A percentile compares a stretch with the other conserved stretches of the same genome.
Evolutionary conservation across 768 basidiomycete species (phyloP).

Genomic region (Trichaptum fuscoviolaceum): DNA sequence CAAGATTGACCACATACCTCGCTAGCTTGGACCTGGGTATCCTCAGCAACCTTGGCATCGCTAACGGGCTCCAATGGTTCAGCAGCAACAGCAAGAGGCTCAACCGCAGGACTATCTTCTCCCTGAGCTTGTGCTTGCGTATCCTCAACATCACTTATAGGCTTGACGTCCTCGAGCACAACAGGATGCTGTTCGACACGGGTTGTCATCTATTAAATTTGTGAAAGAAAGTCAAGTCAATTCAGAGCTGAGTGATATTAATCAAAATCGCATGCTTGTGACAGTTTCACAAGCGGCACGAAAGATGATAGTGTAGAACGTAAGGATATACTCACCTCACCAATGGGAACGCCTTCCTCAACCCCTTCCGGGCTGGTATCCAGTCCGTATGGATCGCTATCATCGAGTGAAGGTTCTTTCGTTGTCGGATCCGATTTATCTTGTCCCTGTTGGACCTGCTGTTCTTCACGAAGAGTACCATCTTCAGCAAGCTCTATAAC

Average conservation of each 20-base stretch:
- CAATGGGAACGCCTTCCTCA: background rate
- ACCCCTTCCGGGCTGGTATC: background rate
- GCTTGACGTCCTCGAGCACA: background rate
- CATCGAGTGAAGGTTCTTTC: background rate
- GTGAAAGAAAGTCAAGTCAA: background rate
- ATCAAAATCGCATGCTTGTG: conserved; percentile 1
- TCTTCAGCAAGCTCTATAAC: background rate
- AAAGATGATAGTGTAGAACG: background rate
- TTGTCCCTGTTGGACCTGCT: background rate
- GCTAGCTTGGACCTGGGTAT: background rate
- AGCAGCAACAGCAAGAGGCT: conserved; percentile 4
- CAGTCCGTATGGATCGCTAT: background rate
- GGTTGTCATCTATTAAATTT: background rate
- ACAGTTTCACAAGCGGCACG: background rate
- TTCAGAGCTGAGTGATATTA: background rate
- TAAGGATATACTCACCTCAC: background rate
- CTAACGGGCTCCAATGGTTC: conserved; percentile 3
- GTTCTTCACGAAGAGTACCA: background rate
- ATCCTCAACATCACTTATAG: background rate
- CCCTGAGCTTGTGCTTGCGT: background rate
- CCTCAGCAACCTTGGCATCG: conserved; percentile 5
- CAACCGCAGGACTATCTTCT: background rate
- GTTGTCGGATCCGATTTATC: background rate
- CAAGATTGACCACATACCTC: background rate
- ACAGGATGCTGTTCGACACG: background rate